Base-by-base conservation (phyloP, 495 filamentous ascomycete genomes). In the Xylaria venustula region DNA sequence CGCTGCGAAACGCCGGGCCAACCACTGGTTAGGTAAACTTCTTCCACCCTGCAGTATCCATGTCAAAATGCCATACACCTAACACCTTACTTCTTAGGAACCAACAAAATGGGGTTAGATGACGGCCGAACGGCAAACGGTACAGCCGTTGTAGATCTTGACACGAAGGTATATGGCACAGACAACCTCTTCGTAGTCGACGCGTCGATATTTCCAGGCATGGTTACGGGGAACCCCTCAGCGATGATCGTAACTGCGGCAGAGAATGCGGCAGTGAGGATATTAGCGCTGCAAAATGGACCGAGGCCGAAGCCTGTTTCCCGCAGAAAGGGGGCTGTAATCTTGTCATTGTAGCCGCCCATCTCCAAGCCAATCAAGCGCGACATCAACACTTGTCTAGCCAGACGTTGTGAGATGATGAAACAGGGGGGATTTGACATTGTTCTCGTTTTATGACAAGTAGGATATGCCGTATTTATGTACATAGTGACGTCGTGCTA, bases 101-200 rank as follows among this genome's bases (percentile, higher is more conserved):
- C 77, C 5, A 64, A 63, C 63, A 90, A 89, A 79, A 76, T 91
- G 60, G 88, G 88, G 44, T 71, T 73, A 25, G 85, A 90, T 68
- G 85, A 88, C 65, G 88, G 88, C 22, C 81, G 86, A 23, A 30
- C 53, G 34, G 77, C 70, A 23, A 74, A 77, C 60, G 88, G 88
- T 49, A 82, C 83, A n/a, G 67, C 79, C n/a, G 88, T 91, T 26
- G 88, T 91, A n/a, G 88, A 91, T 62, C 73, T 78, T 40, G 81
- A 89, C 77, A 81, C 86, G 54, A 82, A 84, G 71, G 87, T 90
- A 50, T 91, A 87, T 54, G 88, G 88, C 54, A 89, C 82, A 8
- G 83, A 88, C 65, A 90, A 90, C 74, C 74, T 90, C 56, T 85
- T 84, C 61, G 83, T 88, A 12, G 77, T 88, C 26, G 85, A 88